Percentiles rank a stretch among this genome's conserved stretches.
Evolutionary conservation across 2,329 filamentous ascomycete genomes (phyloP).

Genomic region (Dactylellina leptospora): DNA sequence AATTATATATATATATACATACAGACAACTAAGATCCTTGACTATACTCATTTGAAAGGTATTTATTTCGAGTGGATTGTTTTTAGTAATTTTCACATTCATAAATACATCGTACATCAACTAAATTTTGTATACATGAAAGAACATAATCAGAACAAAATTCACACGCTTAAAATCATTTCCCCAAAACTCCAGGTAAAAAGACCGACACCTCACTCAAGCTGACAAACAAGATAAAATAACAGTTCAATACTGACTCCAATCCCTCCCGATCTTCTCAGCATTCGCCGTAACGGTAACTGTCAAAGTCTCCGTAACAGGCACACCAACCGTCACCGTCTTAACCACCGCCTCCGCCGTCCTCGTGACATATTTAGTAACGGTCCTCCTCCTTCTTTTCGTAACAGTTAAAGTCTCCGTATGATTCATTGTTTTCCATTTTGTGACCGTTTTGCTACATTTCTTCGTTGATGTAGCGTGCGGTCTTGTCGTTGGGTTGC

Average conservation of each 20-base stretch:
- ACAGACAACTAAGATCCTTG: too few relatives aligned
- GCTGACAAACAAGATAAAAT: too few relatives aligned
- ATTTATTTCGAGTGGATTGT: too few relatives aligned
- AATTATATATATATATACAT: too few relatives aligned
- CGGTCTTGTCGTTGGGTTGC: not conserved
- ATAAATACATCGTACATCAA: too few relatives aligned
- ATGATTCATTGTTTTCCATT: not conserved
- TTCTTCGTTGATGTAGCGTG: not conserved
- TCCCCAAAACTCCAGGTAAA: too few relatives aligned
- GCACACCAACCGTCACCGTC: not conserved
- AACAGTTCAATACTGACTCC: not conserved
- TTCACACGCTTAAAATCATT: too few relatives aligned
- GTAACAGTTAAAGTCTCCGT: conserved; percentile 19
- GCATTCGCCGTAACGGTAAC: not conserved
- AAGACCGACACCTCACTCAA: too few relatives aligned
- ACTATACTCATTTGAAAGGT: too few relatives aligned
- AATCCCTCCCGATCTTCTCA: not conserved
- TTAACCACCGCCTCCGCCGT: conserved; percentile 4
- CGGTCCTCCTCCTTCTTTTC: not conserved
- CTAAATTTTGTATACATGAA: too few relatives aligned
- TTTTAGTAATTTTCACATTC: too few relatives aligned
- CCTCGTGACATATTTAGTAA: conserved; percentile 21
- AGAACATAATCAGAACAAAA: too few relatives aligned
- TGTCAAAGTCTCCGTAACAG: not conserved
- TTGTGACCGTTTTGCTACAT: conserved; percentile 5